Evolutionary conservation across 805 yeast species (phyloP), one percentile per base, ranked within the genome.

Genomic region (Wickerhamomyces strasburgensis): DNA sequence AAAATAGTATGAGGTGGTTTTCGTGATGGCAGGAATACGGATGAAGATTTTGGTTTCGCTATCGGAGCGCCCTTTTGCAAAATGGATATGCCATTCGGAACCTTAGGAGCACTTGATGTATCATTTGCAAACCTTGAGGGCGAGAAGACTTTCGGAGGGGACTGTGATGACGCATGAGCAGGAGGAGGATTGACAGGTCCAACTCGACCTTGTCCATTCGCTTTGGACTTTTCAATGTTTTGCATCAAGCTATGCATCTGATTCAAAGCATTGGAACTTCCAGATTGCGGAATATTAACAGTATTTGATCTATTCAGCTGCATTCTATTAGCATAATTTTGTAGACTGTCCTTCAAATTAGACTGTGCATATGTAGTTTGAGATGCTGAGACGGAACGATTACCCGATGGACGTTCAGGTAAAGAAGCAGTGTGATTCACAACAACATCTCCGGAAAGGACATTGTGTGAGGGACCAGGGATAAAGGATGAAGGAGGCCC

Each of bases 221-320:
- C 24, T 18, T 18, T 24, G 3, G 37, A 28, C 24, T 34, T 25
- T 17, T 35, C 36, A 16, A 39, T 24, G 37, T 21, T 25, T 7
- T 27, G 19, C 28, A 29, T 39, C 29, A 39, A 23, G 21, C 35
- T 14, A 5, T 25, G 31, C 2, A 39, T 39, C 8, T 35, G 14
- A n/a, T 29, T 29, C 38, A 48, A 11, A 5, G 51, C 52, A 17
- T 27, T 29, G 9, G 47, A 19, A 15, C 38, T 48, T 4, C 44
- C 39, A 16, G 35, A 8, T 11, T 17, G 5, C 7, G 36, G 38
- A 10, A 29, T 6, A 16, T 29, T n/a, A 2, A 38, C 30, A 2
- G 52, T 33, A 26, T 41, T 38, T 2, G 47, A 24, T 25, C 50
- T 37, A 2, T 28, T 19, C 6, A 44, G 6, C 3, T 34, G 32